A percentile compares a stretch with the other conserved stretches of the same genome.
phyloP scores from a whole-genome alignment of 495 filamentous ascomycete genomes.

The Daldinia decipiens region DNA sequence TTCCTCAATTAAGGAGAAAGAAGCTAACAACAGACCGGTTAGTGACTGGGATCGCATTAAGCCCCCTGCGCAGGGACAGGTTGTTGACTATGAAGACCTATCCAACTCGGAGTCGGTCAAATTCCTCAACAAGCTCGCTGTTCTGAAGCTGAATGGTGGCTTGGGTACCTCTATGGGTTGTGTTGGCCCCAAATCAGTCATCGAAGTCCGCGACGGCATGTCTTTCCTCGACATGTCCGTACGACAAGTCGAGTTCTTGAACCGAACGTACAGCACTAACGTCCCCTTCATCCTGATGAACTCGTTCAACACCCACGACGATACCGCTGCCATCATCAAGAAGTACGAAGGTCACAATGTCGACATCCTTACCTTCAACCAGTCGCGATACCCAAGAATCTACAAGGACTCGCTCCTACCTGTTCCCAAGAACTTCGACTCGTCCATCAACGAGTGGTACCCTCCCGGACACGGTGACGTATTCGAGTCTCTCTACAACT shows the following conservation, averaged over 20 bases:
- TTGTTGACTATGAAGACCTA: conserved; percentile 90
- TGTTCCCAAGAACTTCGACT: conserved; percentile 88
- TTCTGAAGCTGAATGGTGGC: conserved; percentile 99
- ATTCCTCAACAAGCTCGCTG: conserved; percentile 96
- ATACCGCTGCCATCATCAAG: conserved; percentile 99
- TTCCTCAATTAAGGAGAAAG: neutral
- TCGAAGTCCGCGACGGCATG: conserved; percentile 99
- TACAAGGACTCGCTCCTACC: conserved; percentile 98
- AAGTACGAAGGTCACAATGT: conserved; percentile 99
- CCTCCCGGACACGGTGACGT: conserved; percentile 99
- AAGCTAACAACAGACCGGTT: conserved; percentile 41
- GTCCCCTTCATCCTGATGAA: conserved; percentile 99
- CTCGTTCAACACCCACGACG: conserved; percentile 99
- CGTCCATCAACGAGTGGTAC: conserved; percentile 96
- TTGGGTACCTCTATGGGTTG: conserved; percentile 99
- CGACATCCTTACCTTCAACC: conserved; percentile 99
- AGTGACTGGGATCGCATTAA: conserved; percentile 95
- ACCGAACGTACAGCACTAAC: conserved; percentile 96
- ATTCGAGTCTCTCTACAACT: conserved; percentile 99
- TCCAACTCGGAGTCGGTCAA: conserved; percentile 85
- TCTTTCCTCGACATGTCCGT: conserved; percentile 99
- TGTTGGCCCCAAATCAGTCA: conserved; percentile 98
- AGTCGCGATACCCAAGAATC: conserved; percentile 96
- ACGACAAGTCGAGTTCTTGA: conserved; percentile 98
- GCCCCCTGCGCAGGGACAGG: conserved; percentile 88